These are phyloP conservation scores for Penicillium diatomitis DNA, from an alignment of 495 filamentous ascomycete species.

Conservation along the genomic window DNA sequence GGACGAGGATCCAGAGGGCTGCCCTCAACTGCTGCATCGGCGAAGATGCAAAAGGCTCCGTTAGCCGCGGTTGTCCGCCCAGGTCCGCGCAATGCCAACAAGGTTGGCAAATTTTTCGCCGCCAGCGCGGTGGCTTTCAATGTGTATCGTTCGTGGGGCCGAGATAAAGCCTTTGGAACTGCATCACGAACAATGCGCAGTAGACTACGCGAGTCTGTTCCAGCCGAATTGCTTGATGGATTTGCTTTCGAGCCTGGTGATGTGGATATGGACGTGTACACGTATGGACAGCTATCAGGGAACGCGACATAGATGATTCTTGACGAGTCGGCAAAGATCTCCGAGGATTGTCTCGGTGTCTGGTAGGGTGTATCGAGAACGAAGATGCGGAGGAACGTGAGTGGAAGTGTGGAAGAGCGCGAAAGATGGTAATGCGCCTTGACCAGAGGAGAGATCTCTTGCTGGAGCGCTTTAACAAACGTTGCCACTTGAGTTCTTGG, in stretches of 20 bases:
- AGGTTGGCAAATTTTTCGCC: slow-evolving; percentile 56
- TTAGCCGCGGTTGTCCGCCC: slow-evolving; percentile 57
- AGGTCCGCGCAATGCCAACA: slow-evolving; percentile 56
- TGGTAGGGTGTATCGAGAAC: slow-evolving; percentile 68
- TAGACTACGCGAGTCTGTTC: slow-evolving; percentile 51
- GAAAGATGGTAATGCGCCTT: slow-evolving; percentile 74
- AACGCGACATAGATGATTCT: slow-evolving; percentile 69
- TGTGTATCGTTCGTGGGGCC: slow-evolving; percentile 56
- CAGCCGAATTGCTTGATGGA: slow-evolving; percentile 15
- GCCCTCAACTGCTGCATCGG: slow-evolving; percentile 49
- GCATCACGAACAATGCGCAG: slow-evolving; percentile 61
- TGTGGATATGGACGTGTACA: slow-evolving; percentile 58
- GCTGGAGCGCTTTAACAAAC: slow-evolving; percentile 64
- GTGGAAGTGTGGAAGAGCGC: slow-evolving; percentile 49
- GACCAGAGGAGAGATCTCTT: slow-evolving; percentile 59
- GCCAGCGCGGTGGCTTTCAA: slow-evolving; percentile 56
- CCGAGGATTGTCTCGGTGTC: slow-evolving; percentile 27
- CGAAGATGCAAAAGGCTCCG: slow-evolving; percentile 73
- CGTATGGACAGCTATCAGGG: slow-evolving; percentile 62
- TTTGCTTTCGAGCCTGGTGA: slow-evolving; percentile 20
- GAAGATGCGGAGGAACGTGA: slow-evolving; percentile 67
- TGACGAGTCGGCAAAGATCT: slow-evolving; percentile 43
- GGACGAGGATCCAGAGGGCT: slow-evolving; percentile 48
- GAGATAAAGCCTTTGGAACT: slow-evolving; percentile 68
- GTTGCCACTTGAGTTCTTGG: slow-evolving; percentile 69